Percentiles rank a stretch among this genome's conserved stretches.
phyloP scores from a whole-genome alignment of 108 stramenopile species.

The Licmophora abbreviata region DNA sequence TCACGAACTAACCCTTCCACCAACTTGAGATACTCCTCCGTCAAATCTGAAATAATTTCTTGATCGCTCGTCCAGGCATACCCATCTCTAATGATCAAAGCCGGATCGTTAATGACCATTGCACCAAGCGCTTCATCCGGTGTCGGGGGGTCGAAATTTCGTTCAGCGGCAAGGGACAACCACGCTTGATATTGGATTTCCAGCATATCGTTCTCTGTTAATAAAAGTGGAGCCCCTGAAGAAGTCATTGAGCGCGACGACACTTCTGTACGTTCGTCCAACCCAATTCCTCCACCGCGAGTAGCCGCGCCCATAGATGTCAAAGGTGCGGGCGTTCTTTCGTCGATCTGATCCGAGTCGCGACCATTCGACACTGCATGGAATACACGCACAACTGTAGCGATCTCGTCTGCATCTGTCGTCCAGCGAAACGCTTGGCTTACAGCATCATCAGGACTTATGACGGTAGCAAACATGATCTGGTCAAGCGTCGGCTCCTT shows the following conservation, averaged over 20 bases:
- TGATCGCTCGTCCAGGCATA: constrained; percentile 53
- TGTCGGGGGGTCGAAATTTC: constrained; percentile 36
- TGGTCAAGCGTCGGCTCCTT: constrained; percentile 35
- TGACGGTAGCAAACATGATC: constrained; percentile 25
- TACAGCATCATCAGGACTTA: constrained; percentile 39
- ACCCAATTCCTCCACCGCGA: constrained; percentile 2
- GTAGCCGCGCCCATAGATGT: not conserved
- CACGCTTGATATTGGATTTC: constrained; percentile 62
- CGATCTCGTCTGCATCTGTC: constrained; percentile 25
- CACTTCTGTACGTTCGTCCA: no score
- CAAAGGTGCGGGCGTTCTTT: not conserved
- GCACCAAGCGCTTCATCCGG: constrained; percentile 51
- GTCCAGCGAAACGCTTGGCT: constrained; percentile 52
- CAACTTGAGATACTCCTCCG: no score
- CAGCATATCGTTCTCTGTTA: constrained; percentile 28
- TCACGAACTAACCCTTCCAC: no score
- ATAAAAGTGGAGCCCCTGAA: not conserved
- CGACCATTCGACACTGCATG: not conserved
- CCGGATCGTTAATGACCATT: constrained; percentile 35
- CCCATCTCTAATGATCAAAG: constrained; percentile 26
- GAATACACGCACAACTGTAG: constrained; percentile 25
- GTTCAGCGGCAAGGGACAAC: constrained; percentile 41
- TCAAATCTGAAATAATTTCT: no score
- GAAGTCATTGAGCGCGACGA: no score
- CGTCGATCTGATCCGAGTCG: not conserved